These are phyloP conservation scores for Metschnikowia kofuensis DNA, from an alignment of 805 yeast genomes.

Conservation along the genomic window DNA sequence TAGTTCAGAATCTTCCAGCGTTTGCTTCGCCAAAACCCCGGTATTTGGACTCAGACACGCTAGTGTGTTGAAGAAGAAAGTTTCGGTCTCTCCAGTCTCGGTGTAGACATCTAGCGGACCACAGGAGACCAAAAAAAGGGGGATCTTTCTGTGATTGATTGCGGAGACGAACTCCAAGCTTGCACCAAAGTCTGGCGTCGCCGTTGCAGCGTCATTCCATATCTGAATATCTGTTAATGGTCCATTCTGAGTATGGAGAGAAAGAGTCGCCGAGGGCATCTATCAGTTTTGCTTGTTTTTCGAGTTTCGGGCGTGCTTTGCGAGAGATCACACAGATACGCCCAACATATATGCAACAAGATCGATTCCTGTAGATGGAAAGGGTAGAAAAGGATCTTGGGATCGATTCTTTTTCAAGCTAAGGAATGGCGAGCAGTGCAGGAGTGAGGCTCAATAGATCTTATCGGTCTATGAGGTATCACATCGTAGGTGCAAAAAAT, in stretches of 20 bases:
- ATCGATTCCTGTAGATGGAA: not conserved
- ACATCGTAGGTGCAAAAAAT: too few species aligned
- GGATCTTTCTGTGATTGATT: slow-evolving; percentile 13
- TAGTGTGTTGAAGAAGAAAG: slow-evolving; percentile 10
- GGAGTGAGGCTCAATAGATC: not conserved
- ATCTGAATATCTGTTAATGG: slow-evolving; percentile 15
- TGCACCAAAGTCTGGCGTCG: not conserved
- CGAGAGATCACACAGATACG: too few species aligned
- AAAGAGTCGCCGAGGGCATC: slow-evolving; percentile 12
- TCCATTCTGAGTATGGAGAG: slow-evolving; percentile 8
- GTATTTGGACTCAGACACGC: not conserved
- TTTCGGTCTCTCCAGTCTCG: slow-evolving; percentile 11
- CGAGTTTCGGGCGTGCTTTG: too few species aligned
- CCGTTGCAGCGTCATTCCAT: slow-evolving; percentile 8
- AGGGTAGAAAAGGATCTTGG: not conserved
- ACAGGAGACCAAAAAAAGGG: slow-evolving; percentile 14
- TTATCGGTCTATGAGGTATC: too few species aligned
- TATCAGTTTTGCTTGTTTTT: too few species aligned
- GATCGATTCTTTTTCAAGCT: not conserved
- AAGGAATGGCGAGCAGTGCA: not conserved
- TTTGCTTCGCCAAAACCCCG: slow-evolving; percentile 13
- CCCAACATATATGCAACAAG: too few species aligned
- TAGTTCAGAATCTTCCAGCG: not conserved
- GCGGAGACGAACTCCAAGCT: slow-evolving; percentile 4
- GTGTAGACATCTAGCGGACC: slow-evolving; percentile 19